These are phyloP conservation scores for Phytophthora nicotianae DNA, from an alignment of 352 stramenopile species.

Conservation along the genomic window DNA sequence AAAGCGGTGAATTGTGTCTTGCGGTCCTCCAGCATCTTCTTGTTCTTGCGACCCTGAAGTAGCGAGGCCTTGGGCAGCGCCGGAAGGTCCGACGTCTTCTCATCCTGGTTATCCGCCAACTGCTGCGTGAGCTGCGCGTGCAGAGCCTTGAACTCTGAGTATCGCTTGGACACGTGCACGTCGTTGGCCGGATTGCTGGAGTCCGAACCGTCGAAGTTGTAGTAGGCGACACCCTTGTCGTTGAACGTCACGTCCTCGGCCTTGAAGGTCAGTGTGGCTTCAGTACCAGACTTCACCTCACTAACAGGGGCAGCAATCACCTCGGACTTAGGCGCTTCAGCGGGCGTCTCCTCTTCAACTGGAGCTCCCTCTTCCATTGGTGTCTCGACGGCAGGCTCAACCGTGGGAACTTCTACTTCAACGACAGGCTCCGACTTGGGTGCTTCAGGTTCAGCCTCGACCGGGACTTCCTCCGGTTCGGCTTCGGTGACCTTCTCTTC, in stretches of 20 bases:
- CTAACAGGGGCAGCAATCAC: constrained; percentile 16
- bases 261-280: constrained; percentile 18
- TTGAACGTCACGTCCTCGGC: constrained; percentile 32
- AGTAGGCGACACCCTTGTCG: constrained; percentile 47
- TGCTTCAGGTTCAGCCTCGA: not conserved
- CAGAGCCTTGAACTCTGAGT: constrained; percentile 79
- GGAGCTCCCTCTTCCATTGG: constrained; percentile 7
- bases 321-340: constrained; percentile 15
- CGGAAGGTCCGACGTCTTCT: constrained; percentile 56
- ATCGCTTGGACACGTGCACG: constrained; percentile 67
- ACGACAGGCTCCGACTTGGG: constrained; percentile 1
- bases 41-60: constrained; percentile 54
- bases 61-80: constrained; percentile 54
- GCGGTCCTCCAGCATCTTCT: constrained; percentile 63
- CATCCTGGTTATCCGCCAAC: constrained; percentile 50
- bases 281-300: constrained; percentile 12
- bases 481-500: not conserved
- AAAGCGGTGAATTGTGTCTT: constrained; percentile 59
- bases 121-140: constrained; percentile 51
- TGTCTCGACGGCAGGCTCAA: constrained; percentile 3
- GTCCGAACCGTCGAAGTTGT: constrained; percentile 55
- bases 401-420: not conserved
- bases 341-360: constrained; percentile 6
- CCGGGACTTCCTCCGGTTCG: not conserved
- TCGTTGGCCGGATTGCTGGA: constrained; percentile 52